These are phyloP conservation scores for Ogataea salicorniae DNA, from an alignment of 805 yeast genomes.

Conservation along the genomic window DNA sequence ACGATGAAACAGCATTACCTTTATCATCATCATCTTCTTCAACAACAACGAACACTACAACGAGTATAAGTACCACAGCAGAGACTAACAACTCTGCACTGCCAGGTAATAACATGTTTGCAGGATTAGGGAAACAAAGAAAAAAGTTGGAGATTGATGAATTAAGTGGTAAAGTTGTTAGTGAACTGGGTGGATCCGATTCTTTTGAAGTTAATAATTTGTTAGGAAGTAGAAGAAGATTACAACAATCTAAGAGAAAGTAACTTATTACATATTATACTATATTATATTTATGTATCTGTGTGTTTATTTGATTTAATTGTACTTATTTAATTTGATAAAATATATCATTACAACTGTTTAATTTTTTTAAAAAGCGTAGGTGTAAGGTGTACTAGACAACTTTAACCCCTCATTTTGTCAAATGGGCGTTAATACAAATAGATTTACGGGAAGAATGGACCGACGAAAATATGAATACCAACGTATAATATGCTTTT, in stretches of 20 bases:
- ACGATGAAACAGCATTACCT: background rate
- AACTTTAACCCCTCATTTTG: no score
- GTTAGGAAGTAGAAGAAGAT: constrained; percentile 20
- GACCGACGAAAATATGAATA: background rate
- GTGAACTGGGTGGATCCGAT: constrained; percentile 16
- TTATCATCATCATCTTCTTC: background rate
- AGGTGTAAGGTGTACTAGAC: no score
- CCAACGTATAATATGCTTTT: background rate
- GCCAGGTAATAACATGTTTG: constrained; percentile 14
- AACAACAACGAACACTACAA: background rate
- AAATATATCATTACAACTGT: no score
- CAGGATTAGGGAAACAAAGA: constrained; percentile 26
- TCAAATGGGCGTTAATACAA: no score
- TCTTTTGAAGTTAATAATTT: constrained; percentile 25
- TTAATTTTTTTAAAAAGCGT: no score
- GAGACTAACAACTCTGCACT: background rate
- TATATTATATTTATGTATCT: no score
- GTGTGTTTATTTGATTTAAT: no score
- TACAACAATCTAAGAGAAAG: constrained; percentile 13
- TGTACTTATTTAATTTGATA: no score
- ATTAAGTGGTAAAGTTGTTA: constrained; percentile 10
- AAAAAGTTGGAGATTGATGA: constrained; percentile 23
- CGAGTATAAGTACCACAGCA: background rate
- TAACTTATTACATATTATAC: no score
- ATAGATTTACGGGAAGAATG: no score